Evolutionary conservation across 495 filamentous ascomycete genomes (phyloP).

Genomic region (Daldinia vernicosa): DNA sequence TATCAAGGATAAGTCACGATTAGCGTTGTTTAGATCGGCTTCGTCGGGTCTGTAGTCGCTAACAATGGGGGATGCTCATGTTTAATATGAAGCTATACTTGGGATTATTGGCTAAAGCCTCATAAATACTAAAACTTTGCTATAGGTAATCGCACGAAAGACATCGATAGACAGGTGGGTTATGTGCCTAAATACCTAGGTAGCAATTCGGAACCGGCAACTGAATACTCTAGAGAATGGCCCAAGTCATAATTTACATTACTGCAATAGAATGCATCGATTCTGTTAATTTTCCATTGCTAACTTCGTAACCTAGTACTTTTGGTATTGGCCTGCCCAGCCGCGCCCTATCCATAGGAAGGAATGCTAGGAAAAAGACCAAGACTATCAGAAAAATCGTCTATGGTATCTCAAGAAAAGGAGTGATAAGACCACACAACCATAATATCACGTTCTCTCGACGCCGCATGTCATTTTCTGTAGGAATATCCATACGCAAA

Average conservation of each 20-base stretch:
- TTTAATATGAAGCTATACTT: no score
- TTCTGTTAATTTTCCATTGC: neutral
- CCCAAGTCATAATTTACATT: neutral
- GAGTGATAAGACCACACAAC: slow-evolving; percentile 14
- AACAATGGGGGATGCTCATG: no score
- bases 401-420: slow-evolving; percentile 28
- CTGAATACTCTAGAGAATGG: no score
- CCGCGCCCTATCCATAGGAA: slow-evolving; percentile 1
- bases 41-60: no score
- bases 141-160: no score
- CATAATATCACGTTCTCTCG: slow-evolving; percentile 1
- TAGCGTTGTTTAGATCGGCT: no score
- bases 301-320: neutral
- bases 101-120: no score
- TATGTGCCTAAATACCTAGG: neutral
- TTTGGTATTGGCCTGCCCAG: slow-evolving; percentile 19
- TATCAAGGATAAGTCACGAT: no score
- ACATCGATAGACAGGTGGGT: no score
- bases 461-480: slow-evolving; percentile 9
- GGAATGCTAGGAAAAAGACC: neutral
- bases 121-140: no score
- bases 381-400: neutral
- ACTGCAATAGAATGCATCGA: neutral
- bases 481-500: neutral
- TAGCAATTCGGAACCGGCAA: no score